A percentile compares a stretch with the other conserved stretches of the same genome.
Conservation (phyloP, 768 basidiomycete genomes). For the Dacryopinax primogenitus region DNA sequence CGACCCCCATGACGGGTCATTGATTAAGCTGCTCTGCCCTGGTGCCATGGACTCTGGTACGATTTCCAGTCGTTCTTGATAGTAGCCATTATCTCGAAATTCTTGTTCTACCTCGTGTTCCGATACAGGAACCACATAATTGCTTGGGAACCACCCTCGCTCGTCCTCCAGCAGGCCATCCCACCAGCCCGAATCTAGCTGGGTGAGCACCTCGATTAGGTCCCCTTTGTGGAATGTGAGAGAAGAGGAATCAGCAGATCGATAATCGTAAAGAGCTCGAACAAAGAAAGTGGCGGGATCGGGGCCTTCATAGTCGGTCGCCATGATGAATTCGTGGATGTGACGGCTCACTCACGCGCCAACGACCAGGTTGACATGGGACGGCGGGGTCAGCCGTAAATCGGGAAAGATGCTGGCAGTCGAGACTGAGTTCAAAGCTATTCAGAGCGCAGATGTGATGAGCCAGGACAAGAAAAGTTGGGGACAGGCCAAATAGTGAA, state of each 20-base stretch:
- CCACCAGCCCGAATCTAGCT: constrained; percentile 95
- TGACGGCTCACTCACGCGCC: no score
- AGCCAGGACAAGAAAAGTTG: no score
- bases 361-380: no score
- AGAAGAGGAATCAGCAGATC: constrained; percentile 75
- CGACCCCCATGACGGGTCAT: not conserved
- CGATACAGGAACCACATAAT: constrained; percentile 71
- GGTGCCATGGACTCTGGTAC: constrained; percentile 2
- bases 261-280: constrained; percentile 82
- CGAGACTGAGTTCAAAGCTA: no score
- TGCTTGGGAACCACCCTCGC: constrained; percentile 84
- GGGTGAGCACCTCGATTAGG: constrained; percentile 85
- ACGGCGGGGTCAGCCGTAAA: no score
- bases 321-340: not conserved
- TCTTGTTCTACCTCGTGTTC: constrained; percentile 68
- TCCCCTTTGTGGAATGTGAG: constrained; percentile 78
- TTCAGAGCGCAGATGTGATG: no score
- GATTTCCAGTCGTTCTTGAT: not conserved
- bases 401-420: no score
- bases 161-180: constrained; percentile 82
- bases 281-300: constrained; percentile 54
- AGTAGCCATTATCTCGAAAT: constrained; percentile 18
- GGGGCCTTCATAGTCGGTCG: not conserved
- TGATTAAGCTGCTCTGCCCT: not conserved
- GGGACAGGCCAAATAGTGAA: no score